Evolutionary conservation across 2,329 filamentous ascomycete genomes (phyloP).

Genomic region (Orbilia oligospora): DNA sequence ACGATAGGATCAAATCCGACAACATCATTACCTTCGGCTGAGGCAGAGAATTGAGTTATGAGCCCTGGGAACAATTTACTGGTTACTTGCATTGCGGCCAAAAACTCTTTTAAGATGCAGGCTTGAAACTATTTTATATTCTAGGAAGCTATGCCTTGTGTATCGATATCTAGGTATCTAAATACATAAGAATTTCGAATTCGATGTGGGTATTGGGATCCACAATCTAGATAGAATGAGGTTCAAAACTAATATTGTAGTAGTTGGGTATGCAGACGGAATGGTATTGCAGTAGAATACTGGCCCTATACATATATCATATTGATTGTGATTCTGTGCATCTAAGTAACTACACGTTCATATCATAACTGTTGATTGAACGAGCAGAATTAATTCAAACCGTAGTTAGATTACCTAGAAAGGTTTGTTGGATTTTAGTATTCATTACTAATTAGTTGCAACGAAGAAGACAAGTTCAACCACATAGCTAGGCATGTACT

Average conservation of each 20-base stretch:
- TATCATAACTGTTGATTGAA: background rate
- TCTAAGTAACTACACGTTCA: background rate
- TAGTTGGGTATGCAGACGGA: background rate
- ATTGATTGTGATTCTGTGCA: background rate
- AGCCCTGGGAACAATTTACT: background rate
- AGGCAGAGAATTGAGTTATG: background rate
- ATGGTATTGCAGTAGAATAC: background rate
- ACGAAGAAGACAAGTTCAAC: background rate
- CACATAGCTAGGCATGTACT: background rate
- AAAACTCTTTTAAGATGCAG: background rate
- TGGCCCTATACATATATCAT: background rate
- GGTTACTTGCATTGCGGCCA: background rate
- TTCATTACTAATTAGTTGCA: background rate
- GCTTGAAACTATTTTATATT: conserved; percentile 5
- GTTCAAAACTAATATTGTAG: background rate
- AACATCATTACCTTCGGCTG: background rate
- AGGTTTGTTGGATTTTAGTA: background rate
- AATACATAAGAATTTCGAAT: background rate
- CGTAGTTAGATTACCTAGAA: background rate
- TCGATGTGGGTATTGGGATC: background rate
- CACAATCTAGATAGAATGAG: background rate
- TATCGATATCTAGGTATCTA: background rate
- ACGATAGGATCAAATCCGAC: background rate
- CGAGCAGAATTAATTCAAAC: background rate
- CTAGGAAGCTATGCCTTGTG: background rate